Conservation (phyloP, 2,329 filamentous ascomycete species). For the Alternaria solani region DNA sequence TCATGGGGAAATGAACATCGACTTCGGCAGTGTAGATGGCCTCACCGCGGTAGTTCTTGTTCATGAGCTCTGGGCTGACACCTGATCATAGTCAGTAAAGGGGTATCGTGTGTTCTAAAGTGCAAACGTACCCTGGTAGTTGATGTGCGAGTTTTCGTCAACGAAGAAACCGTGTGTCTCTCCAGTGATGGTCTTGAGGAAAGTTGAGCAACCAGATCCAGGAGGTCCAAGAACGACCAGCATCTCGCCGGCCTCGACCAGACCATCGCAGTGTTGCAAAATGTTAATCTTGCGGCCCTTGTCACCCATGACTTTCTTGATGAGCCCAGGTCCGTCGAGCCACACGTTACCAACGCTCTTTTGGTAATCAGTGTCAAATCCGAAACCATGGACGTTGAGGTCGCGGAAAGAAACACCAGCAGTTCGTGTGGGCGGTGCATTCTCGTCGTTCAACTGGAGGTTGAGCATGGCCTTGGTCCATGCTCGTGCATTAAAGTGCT, state of each 20-base stretch:
- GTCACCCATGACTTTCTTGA: constrained; percentile 47
- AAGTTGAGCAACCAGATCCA: constrained; percentile 76
- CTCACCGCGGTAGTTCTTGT: constrained; percentile 79
- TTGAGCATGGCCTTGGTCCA: constrained; percentile 62
- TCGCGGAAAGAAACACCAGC: constrained; percentile 58
- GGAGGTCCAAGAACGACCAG: constrained; percentile 77
- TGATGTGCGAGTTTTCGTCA: constrained; percentile 74
- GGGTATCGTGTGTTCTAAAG: background rate
- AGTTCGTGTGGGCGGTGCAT: constrained; percentile 53
- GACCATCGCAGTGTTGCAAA: constrained; percentile 70
- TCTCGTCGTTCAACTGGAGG: constrained; percentile 53
- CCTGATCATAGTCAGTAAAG: constrained; percentile 51
- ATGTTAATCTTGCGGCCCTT: constrained; percentile 65
- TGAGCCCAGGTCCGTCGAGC: constrained; percentile 51
- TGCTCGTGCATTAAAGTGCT: constrained; percentile 57
- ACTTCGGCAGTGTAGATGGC: constrained; percentile 88
- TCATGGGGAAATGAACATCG: constrained; percentile 80
- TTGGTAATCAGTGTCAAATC: constrained; percentile 60
- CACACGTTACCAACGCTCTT: constrained; percentile 60
- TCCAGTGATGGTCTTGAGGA: constrained; percentile 83
- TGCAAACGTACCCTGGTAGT: constrained; percentile 69
- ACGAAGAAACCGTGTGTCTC: constrained; percentile 83
- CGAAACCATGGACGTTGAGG: constrained; percentile 60
- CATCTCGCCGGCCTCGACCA: constrained; percentile 77
- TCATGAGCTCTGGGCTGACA: constrained; percentile 76